Evolutionary conservation across 1,284 basidiomycete species (phyloP).

Genomic region (Cryptococcus sp.): DNA sequence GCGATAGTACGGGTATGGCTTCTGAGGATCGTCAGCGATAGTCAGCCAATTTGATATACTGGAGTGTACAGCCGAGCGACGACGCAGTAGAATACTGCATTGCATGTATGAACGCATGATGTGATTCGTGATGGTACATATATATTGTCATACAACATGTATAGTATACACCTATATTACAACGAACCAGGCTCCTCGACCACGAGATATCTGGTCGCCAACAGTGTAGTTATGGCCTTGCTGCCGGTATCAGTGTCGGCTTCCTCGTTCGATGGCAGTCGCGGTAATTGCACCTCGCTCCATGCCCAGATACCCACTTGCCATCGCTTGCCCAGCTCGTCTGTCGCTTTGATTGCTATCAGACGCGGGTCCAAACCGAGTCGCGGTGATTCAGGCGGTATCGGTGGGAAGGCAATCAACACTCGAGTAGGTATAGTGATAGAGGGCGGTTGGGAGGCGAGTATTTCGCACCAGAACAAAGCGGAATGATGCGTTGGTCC

Average conservation of each 20-base stretch:
- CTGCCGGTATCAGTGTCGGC: background rate
- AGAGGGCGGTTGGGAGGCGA: background rate
- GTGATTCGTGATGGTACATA: conserved; percentile 1
- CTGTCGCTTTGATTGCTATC: conserved; percentile 13
- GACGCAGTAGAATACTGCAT: too few species aligned
- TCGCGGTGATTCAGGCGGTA: conserved; percentile 31
- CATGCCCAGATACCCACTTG: conserved; percentile 36
- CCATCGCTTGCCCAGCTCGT: conserved; percentile 14
- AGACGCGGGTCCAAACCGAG: conserved; percentile 33
- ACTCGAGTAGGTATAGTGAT: background rate
- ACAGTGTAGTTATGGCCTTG: conserved; percentile 13
- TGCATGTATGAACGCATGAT: background rate
- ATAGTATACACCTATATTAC: background rate
- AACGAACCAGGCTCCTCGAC: conserved; percentile 17
- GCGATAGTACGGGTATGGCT: conserved; percentile 14
- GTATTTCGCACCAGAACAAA: conserved; percentile 22
- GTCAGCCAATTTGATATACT: too few species aligned
- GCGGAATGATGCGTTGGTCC: conserved; percentile 24
- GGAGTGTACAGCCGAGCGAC: too few species aligned
- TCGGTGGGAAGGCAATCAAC: conserved; percentile 22
- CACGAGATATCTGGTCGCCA: conserved; percentile 43
- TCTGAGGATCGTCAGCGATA: background rate
- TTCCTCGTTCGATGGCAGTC: background rate
- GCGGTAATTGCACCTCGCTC: conserved; percentile 19
- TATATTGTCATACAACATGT: conserved; percentile 2